These are phyloP conservation scores for Artemisia tridentata DNA, from an alignment of 129 eudicot species.

Conservation along the genomic window DNA sequence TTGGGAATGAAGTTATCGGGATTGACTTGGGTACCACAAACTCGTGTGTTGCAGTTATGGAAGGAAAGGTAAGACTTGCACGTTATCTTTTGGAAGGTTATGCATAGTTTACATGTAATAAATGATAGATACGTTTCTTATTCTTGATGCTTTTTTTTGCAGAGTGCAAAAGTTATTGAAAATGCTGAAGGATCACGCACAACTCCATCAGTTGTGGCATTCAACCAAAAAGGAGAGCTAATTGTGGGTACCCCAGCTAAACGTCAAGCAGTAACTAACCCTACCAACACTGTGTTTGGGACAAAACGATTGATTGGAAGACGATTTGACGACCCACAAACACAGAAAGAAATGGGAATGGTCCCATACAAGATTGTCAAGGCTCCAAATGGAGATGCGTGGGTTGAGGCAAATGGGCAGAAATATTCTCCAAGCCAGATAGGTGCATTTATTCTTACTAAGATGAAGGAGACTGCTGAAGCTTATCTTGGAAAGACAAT, in stretches of 20 bases:
- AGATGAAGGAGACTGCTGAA: conserved; percentile 96
- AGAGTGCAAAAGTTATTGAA: conserved; percentile 88
- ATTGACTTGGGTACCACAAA: conserved; percentile 32
- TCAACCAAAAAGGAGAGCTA: conserved; percentile 79
- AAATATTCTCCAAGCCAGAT: conserved; percentile 87
- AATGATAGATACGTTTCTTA: not conserved
- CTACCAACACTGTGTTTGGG: conserved; percentile 75
- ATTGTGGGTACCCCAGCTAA: conserved; percentile 96
- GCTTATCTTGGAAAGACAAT: conserved; percentile 80
- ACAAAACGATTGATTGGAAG: conserved; percentile 80
- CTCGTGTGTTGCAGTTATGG: conserved; percentile 31
- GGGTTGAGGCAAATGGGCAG: conserved; percentile 90
- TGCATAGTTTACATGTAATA: not conserved
- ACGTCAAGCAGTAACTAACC: conserved; percentile 91
- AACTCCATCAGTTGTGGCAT: conserved; percentile 93
- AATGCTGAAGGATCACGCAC: conserved; percentile 93
- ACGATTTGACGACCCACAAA: conserved; percentile 71
- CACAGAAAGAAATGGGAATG: conserved; percentile 85
- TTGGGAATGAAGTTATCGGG: conserved; percentile 29
- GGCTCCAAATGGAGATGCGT: conserved; percentile 90
- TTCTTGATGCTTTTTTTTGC: conserved; percentile 13
- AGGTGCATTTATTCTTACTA: conserved; percentile 79
- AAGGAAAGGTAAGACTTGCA: conserved; percentile 13
- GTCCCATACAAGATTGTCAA: conserved; percentile 78
- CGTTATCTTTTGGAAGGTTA: not conserved